These are phyloP conservation scores for Lasiodiplodia gonubiensis DNA, from an alignment of 2,329 filamentous ascomycete genomes.

Conservation along the genomic window DNA sequence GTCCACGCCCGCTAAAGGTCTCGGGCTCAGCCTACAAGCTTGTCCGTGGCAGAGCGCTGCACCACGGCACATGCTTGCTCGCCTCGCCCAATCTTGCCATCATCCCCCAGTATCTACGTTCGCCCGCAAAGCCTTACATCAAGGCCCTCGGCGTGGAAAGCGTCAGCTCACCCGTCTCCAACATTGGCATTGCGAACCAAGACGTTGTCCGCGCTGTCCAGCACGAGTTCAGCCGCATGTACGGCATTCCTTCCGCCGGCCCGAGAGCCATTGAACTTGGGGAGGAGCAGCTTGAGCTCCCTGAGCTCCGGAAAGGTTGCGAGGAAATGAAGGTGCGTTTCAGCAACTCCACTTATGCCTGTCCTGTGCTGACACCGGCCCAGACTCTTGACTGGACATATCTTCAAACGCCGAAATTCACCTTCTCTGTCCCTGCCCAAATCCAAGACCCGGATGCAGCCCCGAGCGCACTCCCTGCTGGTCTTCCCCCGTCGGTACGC, in stretches of 20 bases:
- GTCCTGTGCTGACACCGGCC: conserved; percentile 2
- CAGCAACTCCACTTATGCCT: conserved; percentile 5
- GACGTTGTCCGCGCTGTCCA: conserved; percentile 55
- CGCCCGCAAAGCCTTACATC: conserved; percentile 78
- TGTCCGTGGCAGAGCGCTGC: conserved; percentile 77
- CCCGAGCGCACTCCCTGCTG: conserved; percentile 53
- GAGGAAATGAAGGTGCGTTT: conserved; percentile 55
- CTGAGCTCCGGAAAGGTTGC: conserved; percentile 66
- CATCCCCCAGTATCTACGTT: conserved; percentile 74
- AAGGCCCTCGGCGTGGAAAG: conserved; percentile 87
- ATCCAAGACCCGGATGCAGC: neutral
- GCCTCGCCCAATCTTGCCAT: conserved; percentile 73
- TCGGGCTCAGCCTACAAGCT: conserved; percentile 96
- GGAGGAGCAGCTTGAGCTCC: conserved; percentile 57
- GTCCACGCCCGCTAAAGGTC: conserved; percentile 67
- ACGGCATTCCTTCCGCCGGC: conserved; percentile 54
- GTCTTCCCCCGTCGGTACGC: conserved; percentile 56
- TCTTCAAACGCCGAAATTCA: conserved; percentile 84
- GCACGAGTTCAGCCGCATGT: conserved; percentile 69
- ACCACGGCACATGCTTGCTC: conserved; percentile 91
- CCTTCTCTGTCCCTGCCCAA: conserved; percentile 51
- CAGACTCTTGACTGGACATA: conserved; percentile 77
- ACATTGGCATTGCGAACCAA: conserved; percentile 66
- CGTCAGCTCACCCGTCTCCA: conserved; percentile 82
- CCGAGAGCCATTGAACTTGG: conserved; percentile 56